These are phyloP conservation scores for Penicillium riverlandense DNA, from an alignment of 495 filamentous ascomycete genomes.

Conservation along the genomic window DNA sequence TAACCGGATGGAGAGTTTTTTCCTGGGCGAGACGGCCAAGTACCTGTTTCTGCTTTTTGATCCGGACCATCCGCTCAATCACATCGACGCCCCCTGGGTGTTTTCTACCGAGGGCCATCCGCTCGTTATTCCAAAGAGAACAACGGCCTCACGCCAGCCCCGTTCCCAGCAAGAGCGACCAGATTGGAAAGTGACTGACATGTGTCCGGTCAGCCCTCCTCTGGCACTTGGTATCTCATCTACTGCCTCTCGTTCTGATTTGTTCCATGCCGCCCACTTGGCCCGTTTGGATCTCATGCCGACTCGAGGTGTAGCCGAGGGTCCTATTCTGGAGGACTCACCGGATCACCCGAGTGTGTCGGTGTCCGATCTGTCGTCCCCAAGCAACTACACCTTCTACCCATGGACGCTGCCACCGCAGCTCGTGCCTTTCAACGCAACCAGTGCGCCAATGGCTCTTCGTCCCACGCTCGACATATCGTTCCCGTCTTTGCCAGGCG, in stretches of 20 bases:
- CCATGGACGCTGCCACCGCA: constrained; percentile 83
- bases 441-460: constrained; percentile 56
- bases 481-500: constrained; percentile 64
- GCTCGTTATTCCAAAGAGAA: constrained; percentile 66
- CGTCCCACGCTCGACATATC: constrained; percentile 68
- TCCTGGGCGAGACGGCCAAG: constrained; percentile 90
- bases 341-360: constrained; percentile 47
- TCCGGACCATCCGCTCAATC: constrained; percentile 77
- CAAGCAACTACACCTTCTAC: constrained; percentile 76
- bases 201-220: constrained; percentile 54
- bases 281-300: constrained; percentile 74
- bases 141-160: constrained; percentile 4
- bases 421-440: constrained; percentile 66
- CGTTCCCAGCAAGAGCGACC: constrained; percentile 4
- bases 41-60: constrained; percentile 91
- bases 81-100: constrained; percentile 76
- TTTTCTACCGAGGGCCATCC: constrained; percentile 97
- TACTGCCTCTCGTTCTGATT: constrained; percentile 74
- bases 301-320: constrained; percentile 41
- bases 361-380: constrained; percentile 51
- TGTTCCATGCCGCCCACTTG: constrained; percentile 86
- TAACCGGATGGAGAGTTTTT: constrained; percentile 99
- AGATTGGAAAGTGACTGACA: not conserved
- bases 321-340: constrained; percentile 45
- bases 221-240: constrained; percentile 65